Percentiles rank a stretch among this genome's conserved stretches.
Evolutionary conservation across 2,329 filamentous ascomycete genomes (phyloP).

Genomic region (Gnomoniopsis smithogilvyi): DNA sequence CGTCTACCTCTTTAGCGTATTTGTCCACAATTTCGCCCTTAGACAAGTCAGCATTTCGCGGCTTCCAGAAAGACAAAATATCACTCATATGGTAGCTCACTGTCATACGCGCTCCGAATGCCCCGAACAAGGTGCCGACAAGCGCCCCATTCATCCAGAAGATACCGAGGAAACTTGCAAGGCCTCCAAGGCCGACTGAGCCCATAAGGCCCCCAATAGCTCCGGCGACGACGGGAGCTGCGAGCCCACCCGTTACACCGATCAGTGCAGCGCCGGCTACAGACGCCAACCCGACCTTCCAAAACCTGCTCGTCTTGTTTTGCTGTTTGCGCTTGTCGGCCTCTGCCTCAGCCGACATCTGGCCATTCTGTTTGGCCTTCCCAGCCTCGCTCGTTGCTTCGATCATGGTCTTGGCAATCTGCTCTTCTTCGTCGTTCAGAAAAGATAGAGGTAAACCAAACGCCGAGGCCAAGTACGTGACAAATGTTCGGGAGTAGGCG

Average conservation of each 20-base stretch:
- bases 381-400: constrained; percentile 45
- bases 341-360: constrained; percentile 73
- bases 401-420: constrained; percentile 72
- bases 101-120: constrained; percentile 76
- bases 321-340: constrained; percentile 70
- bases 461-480: constrained; percentile 66
- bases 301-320: constrained; percentile 68
- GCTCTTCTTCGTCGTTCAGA: constrained; percentile 67
- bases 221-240: constrained; percentile 82
- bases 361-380: constrained; percentile 52
- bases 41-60: neutral
- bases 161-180: constrained; percentile 81
- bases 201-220: constrained; percentile 83
- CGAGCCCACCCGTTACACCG: constrained; percentile 88
- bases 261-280: constrained; percentile 87
- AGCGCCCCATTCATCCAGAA: constrained; percentile 83
- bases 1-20: constrained; percentile 83
- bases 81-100: constrained; percentile 33
- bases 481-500: constrained; percentile 67
- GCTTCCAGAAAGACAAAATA: neutral
- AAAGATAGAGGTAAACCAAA: constrained; percentile 60
- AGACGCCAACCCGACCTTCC: constrained; percentile 88
- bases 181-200: constrained; percentile 78
- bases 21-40: constrained; percentile 79
- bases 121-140: constrained; percentile 84